Conservation (phyloP, 225 moss, liverwort and hornwort genomes). For the Straminergon stramineum region DNA sequence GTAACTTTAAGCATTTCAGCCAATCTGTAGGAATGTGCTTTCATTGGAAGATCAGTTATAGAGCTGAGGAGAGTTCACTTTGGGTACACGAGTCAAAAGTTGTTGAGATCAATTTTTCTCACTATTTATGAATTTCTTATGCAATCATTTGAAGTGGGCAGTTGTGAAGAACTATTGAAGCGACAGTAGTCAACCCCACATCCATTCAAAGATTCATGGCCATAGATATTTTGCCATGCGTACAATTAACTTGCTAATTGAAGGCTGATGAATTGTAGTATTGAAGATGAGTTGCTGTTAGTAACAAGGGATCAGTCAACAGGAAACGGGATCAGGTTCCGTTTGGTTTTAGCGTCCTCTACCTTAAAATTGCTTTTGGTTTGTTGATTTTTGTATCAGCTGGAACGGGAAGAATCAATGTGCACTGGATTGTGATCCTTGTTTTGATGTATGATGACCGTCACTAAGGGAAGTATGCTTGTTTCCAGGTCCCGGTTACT, state of each 20-base stretch:
- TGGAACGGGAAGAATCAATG: neutral
- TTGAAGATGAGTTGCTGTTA: neutral
- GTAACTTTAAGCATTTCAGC: neutral
- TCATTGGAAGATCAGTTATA: neutral
- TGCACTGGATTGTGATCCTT: neutral
- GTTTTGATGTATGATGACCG: neutral
- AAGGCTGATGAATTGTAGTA: neutral
- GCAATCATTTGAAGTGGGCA: neutral
- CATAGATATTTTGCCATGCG: neutral
- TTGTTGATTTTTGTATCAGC: neutral
- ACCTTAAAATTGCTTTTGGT: neutral
- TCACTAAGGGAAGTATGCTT: neutral
- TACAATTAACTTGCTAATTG: neutral
- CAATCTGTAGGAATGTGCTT: neutral
- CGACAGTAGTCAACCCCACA: neutral
- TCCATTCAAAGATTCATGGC: neutral
- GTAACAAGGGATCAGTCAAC: neutral
- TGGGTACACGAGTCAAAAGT: neutral
- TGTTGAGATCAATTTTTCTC: neutral
- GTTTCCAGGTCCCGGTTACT: slow-evolving; percentile 44
- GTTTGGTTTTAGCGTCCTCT: neutral
- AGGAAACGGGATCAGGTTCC: neutral
- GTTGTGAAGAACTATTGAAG: neutral
- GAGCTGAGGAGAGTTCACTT: neutral
- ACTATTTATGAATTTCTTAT: neutral